phyloP scores from a whole-genome alignment of 2,329 filamentous ascomycete species.

The Parastagonospora nodorum region DNA sequence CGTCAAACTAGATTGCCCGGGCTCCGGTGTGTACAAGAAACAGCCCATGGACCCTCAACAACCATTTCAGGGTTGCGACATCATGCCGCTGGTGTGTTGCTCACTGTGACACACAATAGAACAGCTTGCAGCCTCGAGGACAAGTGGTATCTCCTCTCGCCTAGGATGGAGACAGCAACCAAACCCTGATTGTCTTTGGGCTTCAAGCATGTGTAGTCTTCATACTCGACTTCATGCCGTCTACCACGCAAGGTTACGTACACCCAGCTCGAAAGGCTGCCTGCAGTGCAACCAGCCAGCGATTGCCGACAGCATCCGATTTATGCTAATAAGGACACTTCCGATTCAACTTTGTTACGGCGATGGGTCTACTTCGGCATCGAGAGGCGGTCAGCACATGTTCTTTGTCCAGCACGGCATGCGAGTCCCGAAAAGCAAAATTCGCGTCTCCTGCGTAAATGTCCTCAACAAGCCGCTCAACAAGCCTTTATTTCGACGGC shows the following conservation, averaged over 20 bases:
- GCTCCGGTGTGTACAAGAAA: not conserved
- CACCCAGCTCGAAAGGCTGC: no score
- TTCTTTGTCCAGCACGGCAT: not conserved
- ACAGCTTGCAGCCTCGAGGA: not conserved
- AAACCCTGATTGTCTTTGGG: no score
- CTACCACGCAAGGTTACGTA: no score
- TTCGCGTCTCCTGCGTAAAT: not conserved
- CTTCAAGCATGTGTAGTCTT: no score
- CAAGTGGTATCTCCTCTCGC: no score
- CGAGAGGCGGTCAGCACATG: not conserved
- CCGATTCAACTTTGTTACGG: no score
- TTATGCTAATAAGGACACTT: no score
- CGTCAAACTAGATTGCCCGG: not conserved
- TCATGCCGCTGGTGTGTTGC: not conserved
- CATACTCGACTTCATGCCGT: no score
- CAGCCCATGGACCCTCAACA: not conserved
- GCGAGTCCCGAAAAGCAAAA: not conserved
- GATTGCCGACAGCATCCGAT: no score
- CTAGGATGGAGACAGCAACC: no score
- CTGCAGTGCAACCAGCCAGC: no score
- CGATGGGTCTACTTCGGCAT: not conserved
- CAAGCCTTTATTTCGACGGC: not conserved
- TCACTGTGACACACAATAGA: not conserved
- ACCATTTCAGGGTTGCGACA: not conserved
- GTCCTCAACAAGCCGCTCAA: slow-evolving; percentile 1